Conservation (phyloP, 768 basidiomycete species). For the Pleurotus sapidus region DNA sequence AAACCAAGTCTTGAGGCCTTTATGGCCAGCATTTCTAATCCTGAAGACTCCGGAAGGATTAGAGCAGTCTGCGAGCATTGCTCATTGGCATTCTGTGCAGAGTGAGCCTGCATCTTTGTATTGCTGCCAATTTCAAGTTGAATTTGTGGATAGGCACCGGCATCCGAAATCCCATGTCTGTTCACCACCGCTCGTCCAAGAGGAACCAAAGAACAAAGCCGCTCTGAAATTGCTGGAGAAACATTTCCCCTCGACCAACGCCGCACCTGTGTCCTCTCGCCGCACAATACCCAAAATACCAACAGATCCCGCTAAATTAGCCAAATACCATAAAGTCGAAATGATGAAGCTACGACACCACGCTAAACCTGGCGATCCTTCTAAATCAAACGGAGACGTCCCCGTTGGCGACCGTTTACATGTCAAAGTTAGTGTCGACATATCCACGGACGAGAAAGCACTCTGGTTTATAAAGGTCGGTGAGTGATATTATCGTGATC, state of each 20-base stretch:
- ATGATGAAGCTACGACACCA: conserved; percentile 75
- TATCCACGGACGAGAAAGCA: conserved; percentile 34
- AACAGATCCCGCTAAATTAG: conserved; percentile 50
- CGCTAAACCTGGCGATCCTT: conserved; percentile 61
- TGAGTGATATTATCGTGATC: not conserved
- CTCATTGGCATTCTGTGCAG: conserved; percentile 56
- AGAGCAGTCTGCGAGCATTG: conserved; percentile 51
- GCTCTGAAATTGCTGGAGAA: conserved; percentile 54
- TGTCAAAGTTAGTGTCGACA: conserved; percentile 38
- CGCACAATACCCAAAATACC: conserved; percentile 28
- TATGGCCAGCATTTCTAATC: conserved; percentile 22
- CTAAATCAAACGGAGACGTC: conserved; percentile 43
- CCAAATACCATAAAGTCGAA: conserved; percentile 54
- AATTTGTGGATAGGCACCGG: conserved; percentile 50
- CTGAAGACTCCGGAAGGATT: conserved; percentile 14
- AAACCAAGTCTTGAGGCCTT: conserved; percentile 52
- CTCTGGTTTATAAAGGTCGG: conserved; percentile 77
- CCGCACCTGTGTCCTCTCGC: conserved; percentile 18
- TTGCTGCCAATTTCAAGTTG: conserved; percentile 10
- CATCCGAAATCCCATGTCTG: conserved; percentile 64
- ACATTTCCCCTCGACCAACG: conserved; percentile 36
- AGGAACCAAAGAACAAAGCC: conserved; percentile 34
- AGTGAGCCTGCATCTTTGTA: conserved; percentile 36
- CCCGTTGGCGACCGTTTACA: conserved; percentile 58
- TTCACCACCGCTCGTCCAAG: conserved; percentile 18